These are phyloP conservation scores for Collariella sp. DNA, from an alignment of 495 filamentous ascomycete genomes.

Conservation along the genomic window DNA sequence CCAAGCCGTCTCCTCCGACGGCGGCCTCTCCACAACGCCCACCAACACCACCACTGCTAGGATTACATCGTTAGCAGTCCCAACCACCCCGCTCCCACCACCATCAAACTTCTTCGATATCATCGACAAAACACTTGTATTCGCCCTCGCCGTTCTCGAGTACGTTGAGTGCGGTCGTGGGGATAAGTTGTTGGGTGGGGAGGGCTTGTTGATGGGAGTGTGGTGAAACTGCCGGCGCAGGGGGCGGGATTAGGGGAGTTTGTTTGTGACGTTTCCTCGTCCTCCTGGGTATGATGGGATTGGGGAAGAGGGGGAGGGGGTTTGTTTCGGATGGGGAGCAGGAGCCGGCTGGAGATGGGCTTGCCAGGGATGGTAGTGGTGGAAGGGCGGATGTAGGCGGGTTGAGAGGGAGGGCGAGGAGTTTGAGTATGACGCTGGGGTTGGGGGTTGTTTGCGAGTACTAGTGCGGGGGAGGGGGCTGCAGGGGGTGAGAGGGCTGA, in stretches of 20 bases:
- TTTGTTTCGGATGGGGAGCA: background rate
- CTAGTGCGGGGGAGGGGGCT: background rate
- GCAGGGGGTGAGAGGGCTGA: background rate
- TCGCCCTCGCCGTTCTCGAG: conserved; percentile 42
- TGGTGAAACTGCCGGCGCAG: conserved; percentile 22
- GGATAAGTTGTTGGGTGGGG: conserved; percentile 40
- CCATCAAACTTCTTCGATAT: no score
- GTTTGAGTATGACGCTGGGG: conserved; percentile 43
- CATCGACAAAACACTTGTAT: conserved; percentile 30
- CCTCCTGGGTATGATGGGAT: background rate
- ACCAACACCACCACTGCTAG: background rate
- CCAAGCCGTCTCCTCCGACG: background rate
- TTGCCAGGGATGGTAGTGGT: background rate
- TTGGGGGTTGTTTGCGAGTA: conserved; percentile 36
- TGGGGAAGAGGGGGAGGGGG: conserved; percentile 14
- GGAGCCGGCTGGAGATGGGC: no score
- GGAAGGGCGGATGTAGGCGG: conserved; percentile 7
- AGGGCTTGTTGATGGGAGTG: no score
- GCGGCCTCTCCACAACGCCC: background rate
- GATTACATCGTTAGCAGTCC: background rate
- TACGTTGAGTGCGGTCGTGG: conserved; percentile 39
- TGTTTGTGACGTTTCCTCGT: conserved; percentile 31
- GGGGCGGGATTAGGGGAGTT: conserved; percentile 31
- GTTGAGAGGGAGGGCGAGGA: conserved; percentile 35
- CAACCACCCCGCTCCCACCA: conserved; percentile 3